Conservation (phyloP, 495 filamentous ascomycete genomes). For the Delitschia confertaspora region DNA sequence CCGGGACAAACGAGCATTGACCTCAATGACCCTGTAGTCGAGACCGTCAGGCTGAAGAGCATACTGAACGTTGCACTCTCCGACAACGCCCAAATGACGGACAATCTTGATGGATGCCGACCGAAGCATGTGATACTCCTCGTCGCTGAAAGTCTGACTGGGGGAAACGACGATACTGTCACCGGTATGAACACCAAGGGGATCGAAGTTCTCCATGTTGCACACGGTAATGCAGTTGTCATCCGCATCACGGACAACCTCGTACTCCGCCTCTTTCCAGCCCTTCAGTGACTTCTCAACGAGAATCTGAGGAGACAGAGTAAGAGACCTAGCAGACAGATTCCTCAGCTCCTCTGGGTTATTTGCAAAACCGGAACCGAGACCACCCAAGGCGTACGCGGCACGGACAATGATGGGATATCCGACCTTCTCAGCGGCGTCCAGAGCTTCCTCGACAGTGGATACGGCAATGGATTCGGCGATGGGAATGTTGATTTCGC, state of each 20-base stretch:
- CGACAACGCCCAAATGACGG: slow-evolving; percentile 90
- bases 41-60: slow-evolving; percentile 91
- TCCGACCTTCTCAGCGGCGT: slow-evolving; percentile 74
- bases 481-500: slow-evolving; percentile 94
- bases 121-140: slow-evolving; percentile 98
- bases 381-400: slow-evolving; percentile 88
- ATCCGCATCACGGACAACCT: slow-evolving; percentile 88
- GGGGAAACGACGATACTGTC: slow-evolving; percentile 98
- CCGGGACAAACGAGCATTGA: slow-evolving; percentile 91
- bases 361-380: slow-evolving; percentile 94
- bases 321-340: slow-evolving; percentile 83
- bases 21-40: slow-evolving; percentile 98
- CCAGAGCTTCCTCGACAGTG: slow-evolving; percentile 82
- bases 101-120: slow-evolving; percentile 99
- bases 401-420: slow-evolving; percentile 97
- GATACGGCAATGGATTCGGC: slow-evolving; percentile 87
- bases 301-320: slow-evolving; percentile 91
- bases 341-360: slow-evolving; percentile 89
- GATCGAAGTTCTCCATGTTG: slow-evolving; percentile 99
- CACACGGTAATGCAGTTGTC: slow-evolving; percentile 99
- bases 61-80: slow-evolving; percentile 99
- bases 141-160: slow-evolving; percentile 91
- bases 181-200: slow-evolving; percentile 94
- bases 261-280: slow-evolving; percentile 99
- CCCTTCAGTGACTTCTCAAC: slow-evolving; percentile 99